Conservation (phyloP, 148 eudicot species). For the Spergularia marina region DNA sequence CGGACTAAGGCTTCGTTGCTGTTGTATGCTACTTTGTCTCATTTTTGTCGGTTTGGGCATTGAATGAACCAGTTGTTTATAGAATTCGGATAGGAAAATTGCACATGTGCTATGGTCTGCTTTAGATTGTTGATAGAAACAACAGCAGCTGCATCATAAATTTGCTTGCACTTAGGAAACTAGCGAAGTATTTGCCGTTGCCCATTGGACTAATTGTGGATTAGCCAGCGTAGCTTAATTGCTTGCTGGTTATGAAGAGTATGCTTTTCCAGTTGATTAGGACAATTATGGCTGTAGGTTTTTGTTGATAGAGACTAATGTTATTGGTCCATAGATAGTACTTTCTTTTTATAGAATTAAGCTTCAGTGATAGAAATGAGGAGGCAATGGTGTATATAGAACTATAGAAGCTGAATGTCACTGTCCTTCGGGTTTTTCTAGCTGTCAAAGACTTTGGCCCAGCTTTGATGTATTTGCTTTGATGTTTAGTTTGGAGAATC, state of each 20-base stretch:
- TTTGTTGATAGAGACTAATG: slow-evolving; percentile 2
- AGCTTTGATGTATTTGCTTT: background rate
- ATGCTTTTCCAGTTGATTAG: slow-evolving; percentile 3
- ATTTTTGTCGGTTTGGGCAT: background rate
- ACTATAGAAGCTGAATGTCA: slow-evolving; percentile 3
- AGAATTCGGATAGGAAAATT: background rate
- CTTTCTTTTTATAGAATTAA: no score
- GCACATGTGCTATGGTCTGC: background rate
- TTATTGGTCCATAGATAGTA: background rate
- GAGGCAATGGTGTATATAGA: no score
- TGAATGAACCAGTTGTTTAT: background rate
- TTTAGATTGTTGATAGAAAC: background rate
- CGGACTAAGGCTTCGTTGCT: background rate
- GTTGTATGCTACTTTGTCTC: background rate
- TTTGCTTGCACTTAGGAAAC: background rate
- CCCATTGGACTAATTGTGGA: background rate
- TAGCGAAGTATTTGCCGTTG: background rate
- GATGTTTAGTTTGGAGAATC: slow-evolving; percentile 5
- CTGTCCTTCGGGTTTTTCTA: background rate
- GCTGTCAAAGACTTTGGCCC: slow-evolving; percentile 1
- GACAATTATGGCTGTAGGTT: background rate
- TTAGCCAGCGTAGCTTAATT: background rate
- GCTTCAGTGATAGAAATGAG: no score
- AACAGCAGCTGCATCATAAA: background rate
- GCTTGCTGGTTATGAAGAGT: background rate